phyloP scores from a whole-genome alignment of 1,139 yeast genomes.

The Geotrichum restrictum region DNA sequence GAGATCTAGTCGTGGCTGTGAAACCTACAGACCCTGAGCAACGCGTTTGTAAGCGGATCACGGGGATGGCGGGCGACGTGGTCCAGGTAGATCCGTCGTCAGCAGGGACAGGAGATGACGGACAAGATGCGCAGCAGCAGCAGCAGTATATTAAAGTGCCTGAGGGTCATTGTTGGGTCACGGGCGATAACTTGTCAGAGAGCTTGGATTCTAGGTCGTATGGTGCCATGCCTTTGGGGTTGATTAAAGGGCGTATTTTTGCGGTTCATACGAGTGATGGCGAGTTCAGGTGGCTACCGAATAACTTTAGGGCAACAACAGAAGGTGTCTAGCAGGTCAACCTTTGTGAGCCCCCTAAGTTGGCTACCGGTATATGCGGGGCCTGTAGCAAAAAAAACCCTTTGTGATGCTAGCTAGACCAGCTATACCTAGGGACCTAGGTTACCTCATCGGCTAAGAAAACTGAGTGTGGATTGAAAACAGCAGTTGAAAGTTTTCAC shows the following conservation, averaged over 20 bases:
- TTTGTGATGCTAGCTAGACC: too few species aligned
- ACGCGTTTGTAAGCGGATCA: slow-evolving; percentile 84
- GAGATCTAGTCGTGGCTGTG: slow-evolving; percentile 82
- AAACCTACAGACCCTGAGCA: slow-evolving; percentile 88
- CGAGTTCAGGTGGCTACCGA: slow-evolving; percentile 20
- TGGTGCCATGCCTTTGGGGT: slow-evolving; percentile 80
- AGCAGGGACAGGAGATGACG: slow-evolving; percentile 21
- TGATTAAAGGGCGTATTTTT: slow-evolving; percentile 82
- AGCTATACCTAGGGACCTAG: too few species aligned
- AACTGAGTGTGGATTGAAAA: too few species aligned
- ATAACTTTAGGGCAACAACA: background rate
- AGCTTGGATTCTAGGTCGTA: slow-evolving; percentile 90
- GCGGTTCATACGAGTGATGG: slow-evolving; percentile 43
- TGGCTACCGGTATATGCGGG: too few species aligned
- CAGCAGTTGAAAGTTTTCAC: too few species aligned
- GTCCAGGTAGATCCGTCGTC: slow-evolving; percentile 66
- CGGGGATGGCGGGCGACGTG: slow-evolving; percentile 94
- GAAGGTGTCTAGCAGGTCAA: too few species aligned
- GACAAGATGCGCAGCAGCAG: slow-evolving; percentile 8
- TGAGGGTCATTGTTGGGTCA: slow-evolving; percentile 90
- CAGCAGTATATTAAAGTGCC: slow-evolving; percentile 20
- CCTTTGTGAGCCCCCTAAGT: too few species aligned
- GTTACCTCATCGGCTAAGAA: too few species aligned
- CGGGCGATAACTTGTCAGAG: slow-evolving; percentile 87
- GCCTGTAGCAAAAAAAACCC: too few species aligned